Evolutionary conservation across 306 rosid species (phyloP).

Genomic region (Lathyrus oleraceus): DNA sequence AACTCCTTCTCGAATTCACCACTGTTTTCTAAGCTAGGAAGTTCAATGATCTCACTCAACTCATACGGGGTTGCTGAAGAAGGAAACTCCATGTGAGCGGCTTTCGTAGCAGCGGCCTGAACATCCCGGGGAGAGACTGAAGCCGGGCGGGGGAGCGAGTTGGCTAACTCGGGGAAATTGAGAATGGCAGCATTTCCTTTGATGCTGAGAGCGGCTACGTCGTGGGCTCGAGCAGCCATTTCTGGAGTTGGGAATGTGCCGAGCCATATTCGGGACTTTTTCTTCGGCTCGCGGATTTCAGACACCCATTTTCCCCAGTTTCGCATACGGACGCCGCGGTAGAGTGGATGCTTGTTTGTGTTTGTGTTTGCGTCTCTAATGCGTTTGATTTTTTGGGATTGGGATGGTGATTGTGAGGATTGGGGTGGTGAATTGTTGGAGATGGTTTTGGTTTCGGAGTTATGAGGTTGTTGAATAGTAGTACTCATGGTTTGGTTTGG

Average conservation of each 20-base stretch:
- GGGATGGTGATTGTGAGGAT: constrained; percentile 33
- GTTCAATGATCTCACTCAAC: constrained; percentile 64
- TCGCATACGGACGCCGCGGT: constrained; percentile 88
- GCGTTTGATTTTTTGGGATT: constrained; percentile 46
- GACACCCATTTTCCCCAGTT: constrained; percentile 99
- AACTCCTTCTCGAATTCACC: constrained; percentile 51
- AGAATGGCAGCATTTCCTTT: constrained; percentile 84
- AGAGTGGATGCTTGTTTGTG: constrained; percentile 59
- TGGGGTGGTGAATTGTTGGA: constrained; percentile 42
- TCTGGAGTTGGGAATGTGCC: constrained; percentile 87
- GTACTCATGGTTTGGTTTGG: background rate
- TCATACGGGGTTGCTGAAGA: constrained; percentile 47
- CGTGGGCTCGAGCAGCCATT: constrained; percentile 98
- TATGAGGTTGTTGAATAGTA: constrained; percentile 10
- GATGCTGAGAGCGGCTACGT: constrained; percentile 90
- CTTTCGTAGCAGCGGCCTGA: constrained; percentile 87
- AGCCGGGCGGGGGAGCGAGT: constrained; percentile 76
- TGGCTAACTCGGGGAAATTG: constrained; percentile 72
- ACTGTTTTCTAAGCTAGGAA: constrained; percentile 60
- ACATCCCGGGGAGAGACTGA: constrained; percentile 78
- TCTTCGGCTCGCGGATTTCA: constrained; percentile 90
- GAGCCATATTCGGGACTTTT: constrained; percentile 97
- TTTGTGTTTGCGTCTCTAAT: constrained; percentile 50
- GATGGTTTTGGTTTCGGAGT: constrained; percentile 48
- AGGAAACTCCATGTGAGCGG: constrained; percentile 69